Conservation (phyloP, 805 yeast genomes). For the Myxozyma sirexii region DNA sequence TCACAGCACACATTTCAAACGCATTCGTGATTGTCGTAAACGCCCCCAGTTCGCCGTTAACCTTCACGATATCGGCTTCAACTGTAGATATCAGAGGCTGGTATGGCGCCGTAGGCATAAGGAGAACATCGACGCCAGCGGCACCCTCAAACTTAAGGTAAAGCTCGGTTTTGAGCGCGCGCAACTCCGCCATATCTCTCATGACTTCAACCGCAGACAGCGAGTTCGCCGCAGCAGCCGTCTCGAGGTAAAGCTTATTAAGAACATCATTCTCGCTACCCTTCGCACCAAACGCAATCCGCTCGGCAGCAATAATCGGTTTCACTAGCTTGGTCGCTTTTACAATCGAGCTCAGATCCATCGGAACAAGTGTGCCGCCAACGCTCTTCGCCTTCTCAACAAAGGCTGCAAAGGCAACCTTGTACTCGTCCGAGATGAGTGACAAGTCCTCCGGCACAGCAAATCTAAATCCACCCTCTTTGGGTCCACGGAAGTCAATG, state of each 20-base stretch:
- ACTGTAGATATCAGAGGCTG: conserved; percentile 9
- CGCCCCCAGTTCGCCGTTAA: conserved; percentile 14
- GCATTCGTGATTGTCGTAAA: conserved; percentile 23
- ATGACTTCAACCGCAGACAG: conserved; percentile 17
- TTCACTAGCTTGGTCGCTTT: conserved; percentile 11
- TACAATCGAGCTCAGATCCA: conserved; percentile 21
- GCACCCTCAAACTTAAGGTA: conserved; percentile 25
- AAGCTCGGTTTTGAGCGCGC: conserved; percentile 24
- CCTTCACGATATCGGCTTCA: conserved; percentile 16
- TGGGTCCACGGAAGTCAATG: conserved; percentile 33
- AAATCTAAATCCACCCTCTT: conserved; percentile 29
- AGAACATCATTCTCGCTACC: background rate
- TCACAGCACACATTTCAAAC: conserved; percentile 26
- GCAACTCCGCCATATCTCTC: conserved; percentile 20
- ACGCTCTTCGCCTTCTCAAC: conserved; percentile 18
- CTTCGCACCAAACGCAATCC: conserved; percentile 16
- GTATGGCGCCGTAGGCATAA: conserved; percentile 28
- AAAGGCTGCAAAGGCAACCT: conserved; percentile 4
- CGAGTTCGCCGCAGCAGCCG: conserved; percentile 6
- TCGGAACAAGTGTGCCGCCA: conserved; percentile 24
- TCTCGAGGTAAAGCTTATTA: conserved; percentile 5
- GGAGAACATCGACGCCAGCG: conserved; percentile 27
- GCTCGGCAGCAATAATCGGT: conserved; percentile 20
- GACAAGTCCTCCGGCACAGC: conserved; percentile 26
- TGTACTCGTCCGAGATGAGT: conserved; percentile 14